A percentile compares a stretch with the other conserved stretches of the same genome.
phyloP scores from a whole-genome alignment of 1,284 basidiomycete genomes.

The Rhodotorula sp. region DNA sequence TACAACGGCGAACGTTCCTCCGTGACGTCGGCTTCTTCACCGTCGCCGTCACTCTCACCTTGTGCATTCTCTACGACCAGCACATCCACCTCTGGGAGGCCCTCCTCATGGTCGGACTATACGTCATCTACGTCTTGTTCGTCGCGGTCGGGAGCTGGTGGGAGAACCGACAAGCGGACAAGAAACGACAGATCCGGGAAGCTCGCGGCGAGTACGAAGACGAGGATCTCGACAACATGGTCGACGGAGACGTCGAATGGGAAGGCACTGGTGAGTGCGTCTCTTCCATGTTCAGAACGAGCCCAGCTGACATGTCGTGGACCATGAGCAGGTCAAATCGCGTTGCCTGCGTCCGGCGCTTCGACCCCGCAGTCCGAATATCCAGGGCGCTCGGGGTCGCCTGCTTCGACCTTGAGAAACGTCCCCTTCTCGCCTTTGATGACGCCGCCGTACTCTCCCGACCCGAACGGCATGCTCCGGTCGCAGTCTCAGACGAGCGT shows the following conservation, averaged over 20 bases:
- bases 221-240: constrained; percentile 24
- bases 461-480: constrained; percentile 1
- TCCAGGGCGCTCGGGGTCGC: constrained; percentile 5
- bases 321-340: constrained; percentile 2
- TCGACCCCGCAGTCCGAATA: constrained; percentile 15
- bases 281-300: neutral
- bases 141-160: constrained; percentile 80
- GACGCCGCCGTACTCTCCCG: constrained; percentile 3
- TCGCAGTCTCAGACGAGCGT: constrained; percentile 5
- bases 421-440: constrained; percentile 7
- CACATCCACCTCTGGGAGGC: constrained; percentile 73
- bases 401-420: constrained; percentile 17
- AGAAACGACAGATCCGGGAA: constrained; percentile 46
- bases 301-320: neutral
- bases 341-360: constrained; percentile 14
- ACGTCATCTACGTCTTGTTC: constrained; percentile 71
- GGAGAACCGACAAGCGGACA: constrained; percentile 56
- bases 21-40: constrained; percentile 94
- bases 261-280: neutral
- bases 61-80: constrained; percentile 77
- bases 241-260: constrained; percentile 23
- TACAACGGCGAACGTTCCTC: constrained; percentile 74
- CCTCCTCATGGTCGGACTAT: constrained; percentile 68
- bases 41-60: constrained; percentile 67
- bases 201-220: constrained; percentile 33